Conservation (phyloP, 768 basidiomycete genomes). For the Mycena epipterygia region DNA sequence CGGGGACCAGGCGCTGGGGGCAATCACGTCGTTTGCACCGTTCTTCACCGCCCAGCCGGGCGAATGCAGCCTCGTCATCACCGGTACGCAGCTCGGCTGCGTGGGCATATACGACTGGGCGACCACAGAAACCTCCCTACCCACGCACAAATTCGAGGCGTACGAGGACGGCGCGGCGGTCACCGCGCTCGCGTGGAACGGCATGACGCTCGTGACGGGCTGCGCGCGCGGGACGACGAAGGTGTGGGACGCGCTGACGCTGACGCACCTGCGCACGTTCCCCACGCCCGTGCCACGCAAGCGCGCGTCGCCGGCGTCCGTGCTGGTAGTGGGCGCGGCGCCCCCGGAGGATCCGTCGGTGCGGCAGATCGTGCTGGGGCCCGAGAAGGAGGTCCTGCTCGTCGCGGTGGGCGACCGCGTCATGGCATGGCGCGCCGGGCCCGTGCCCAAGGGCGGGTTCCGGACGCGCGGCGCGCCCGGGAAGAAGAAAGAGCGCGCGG, state of each 20-base stretch:
- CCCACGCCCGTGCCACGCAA: slow-evolving; percentile 58
- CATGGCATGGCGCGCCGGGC: slow-evolving; percentile 77
- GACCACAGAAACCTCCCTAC: slow-evolving; percentile 6
- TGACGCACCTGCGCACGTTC: slow-evolving; percentile 70
- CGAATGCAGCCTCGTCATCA: slow-evolving; percentile 67
- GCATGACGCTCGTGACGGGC: slow-evolving; percentile 73
- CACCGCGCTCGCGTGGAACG: slow-evolving; percentile 74
- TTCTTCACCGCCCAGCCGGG: slow-evolving; percentile 55
- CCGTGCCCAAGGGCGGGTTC: slow-evolving; percentile 52
- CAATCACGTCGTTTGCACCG: slow-evolving; percentile 64
- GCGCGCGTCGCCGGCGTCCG: slow-evolving; percentile 41
- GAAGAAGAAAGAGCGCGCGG: slow-evolving; percentile 52
- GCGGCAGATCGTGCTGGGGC: slow-evolving; percentile 68
- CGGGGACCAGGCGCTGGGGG: slow-evolving; percentile 65
- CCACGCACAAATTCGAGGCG: slow-evolving; percentile 66
- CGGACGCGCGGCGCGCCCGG: slow-evolving; percentile 41
- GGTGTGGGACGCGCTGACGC: slow-evolving; percentile 77
- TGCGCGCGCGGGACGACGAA: slow-evolving; percentile 70
- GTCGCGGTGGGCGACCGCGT: slow-evolving; percentile 73
- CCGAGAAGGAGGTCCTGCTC: slow-evolving; percentile 67
- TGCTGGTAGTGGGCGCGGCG: slow-evolving; percentile 30
- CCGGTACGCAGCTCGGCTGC: slow-evolving; percentile 76
- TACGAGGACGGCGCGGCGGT: slow-evolving; percentile 71
- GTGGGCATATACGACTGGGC: slow-evolving; percentile 73
- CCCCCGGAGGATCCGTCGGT: slow-evolving; percentile 55